Conservation (phyloP, 495 filamentous ascomycete genomes). For the Xylaria intraflava region DNA sequence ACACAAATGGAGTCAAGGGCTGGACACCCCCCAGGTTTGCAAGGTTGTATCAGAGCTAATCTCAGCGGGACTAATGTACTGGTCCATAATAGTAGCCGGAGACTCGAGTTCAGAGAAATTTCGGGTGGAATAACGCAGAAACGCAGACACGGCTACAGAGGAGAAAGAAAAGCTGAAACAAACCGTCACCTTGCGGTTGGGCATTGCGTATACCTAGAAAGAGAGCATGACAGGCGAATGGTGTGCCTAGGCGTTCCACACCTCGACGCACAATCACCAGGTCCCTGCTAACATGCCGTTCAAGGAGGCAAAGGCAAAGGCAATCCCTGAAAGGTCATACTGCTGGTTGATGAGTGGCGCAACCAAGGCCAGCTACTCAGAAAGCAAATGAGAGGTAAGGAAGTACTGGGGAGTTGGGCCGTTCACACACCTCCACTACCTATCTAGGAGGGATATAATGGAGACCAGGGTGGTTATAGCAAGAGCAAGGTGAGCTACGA, state of each 20-base stretch:
- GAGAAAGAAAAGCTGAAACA: slow-evolving; percentile 44
- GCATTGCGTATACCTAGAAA: slow-evolving; percentile 23
- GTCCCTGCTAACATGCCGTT: slow-evolving; percentile 26
- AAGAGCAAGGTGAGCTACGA: slow-evolving; percentile 33
- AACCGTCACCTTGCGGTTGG: slow-evolving; percentile 41
- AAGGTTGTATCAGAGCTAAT: slow-evolving; percentile 30
- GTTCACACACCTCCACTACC: slow-evolving; percentile 27
- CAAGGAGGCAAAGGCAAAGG: slow-evolving; percentile 26
- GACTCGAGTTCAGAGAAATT: slow-evolving; percentile 35
- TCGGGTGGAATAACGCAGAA: slow-evolving; percentile 41
- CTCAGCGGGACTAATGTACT: slow-evolving; percentile 32
- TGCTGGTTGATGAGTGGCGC: slow-evolving; percentile 28
- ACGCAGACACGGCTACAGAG: slow-evolving; percentile 37
- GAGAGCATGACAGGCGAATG: slow-evolving; percentile 39
- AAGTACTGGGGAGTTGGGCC: slow-evolving; percentile 22
- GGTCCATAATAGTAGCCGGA: slow-evolving; percentile 8
- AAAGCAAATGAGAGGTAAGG: slow-evolving; percentile 11
- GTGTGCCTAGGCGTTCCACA: slow-evolving; percentile 27
- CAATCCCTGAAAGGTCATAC: slow-evolving; percentile 30
- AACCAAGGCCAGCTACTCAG: slow-evolving; percentile 25
- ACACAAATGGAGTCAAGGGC: slow-evolving; percentile 15
- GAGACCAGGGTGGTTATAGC: slow-evolving; percentile 40
- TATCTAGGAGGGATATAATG: slow-evolving; percentile 36
- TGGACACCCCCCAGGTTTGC: slow-evolving; percentile 13
- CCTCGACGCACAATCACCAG: slow-evolving; percentile 24